phyloP scores from a whole-genome alignment of 257 asterid genomes.

The Scutellaria minor region DNA sequence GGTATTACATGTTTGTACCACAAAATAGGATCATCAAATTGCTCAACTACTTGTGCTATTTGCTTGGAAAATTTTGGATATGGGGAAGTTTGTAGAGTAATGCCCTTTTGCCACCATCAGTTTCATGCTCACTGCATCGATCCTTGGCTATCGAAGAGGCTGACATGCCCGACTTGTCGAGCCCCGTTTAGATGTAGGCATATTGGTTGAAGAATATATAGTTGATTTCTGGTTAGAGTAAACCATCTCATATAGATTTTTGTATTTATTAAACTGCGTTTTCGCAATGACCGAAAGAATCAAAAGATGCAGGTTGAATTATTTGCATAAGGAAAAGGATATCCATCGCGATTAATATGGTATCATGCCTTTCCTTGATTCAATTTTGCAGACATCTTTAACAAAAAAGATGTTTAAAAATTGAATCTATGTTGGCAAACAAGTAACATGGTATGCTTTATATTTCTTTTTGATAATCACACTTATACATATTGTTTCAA shows the following conservation, averaged over 20 bases:
- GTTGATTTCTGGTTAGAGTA: no score
- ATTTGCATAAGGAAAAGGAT: no score
- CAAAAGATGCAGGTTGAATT: no score
- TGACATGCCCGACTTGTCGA: slow-evolving; percentile 63
- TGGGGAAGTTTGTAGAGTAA: slow-evolving; percentile 50
- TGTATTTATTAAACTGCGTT: no score
- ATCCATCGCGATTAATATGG: no score
- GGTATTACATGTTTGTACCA: slow-evolving; percentile 48
- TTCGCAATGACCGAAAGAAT: no score
- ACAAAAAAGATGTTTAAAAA: background rate
- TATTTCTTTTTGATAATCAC: background rate
- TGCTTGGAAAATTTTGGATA: slow-evolving; percentile 57
- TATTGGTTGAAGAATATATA: background rate
- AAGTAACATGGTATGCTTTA: background rate
- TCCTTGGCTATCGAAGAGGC: slow-evolving; percentile 59
- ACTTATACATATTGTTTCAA: no score
- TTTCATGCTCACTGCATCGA: slow-evolving; percentile 73
- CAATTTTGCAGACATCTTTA: no score
- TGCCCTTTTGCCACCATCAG: slow-evolving; percentile 65
- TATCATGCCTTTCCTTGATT: background rate
- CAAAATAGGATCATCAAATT: slow-evolving; percentile 33
- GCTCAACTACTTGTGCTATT: slow-evolving; percentile 41
- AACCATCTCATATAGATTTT: no score
- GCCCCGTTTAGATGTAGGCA: slow-evolving; percentile 44
- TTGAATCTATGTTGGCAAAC: background rate